Percentiles rank a stretch among this genome's conserved stretches.
phyloP scores from a whole-genome alignment of 331 rosid species.

The Pyrus hybrid region DNA sequence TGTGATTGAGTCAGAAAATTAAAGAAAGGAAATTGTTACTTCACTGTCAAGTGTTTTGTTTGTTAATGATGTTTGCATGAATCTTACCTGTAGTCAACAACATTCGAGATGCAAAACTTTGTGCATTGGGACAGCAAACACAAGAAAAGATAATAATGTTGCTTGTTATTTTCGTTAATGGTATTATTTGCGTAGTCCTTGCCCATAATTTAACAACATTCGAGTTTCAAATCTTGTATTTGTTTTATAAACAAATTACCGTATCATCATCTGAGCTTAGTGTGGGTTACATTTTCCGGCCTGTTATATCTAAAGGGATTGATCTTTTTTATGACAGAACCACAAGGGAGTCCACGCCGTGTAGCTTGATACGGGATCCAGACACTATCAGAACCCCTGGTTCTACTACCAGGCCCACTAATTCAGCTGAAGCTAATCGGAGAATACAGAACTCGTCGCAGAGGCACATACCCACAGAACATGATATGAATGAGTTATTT shows the following conservation, averaged over 20 bases:
- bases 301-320: not conserved
- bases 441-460: slow-evolving; percentile 40
- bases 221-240: not conserved
- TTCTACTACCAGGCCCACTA: slow-evolving; percentile 70
- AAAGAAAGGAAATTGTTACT: not conserved
- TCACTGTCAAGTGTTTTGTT: not conserved
- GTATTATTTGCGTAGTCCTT: not conserved
- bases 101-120: not conserved
- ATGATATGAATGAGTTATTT: slow-evolving; percentile 80
- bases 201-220: not conserved
- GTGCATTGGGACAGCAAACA: not conserved
- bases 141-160: not conserved
- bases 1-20: not conserved
- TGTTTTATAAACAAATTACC: not conserved
- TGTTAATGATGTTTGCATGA: not conserved
- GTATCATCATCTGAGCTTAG: not conserved
- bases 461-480: slow-evolving; percentile 62
- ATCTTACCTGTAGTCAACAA: not conserved
- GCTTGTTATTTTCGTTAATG: not conserved
- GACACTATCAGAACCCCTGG: slow-evolving; percentile 63
- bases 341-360: slow-evolving; percentile 91
- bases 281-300: not conserved
- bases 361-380: slow-evolving; percentile 75
- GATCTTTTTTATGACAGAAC: slow-evolving; percentile 40
- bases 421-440: slow-evolving; percentile 35